Evolutionary conservation across 2,329 filamentous ascomycete species (phyloP).

Genomic region (Beauveria rudraprayagi): DNA sequence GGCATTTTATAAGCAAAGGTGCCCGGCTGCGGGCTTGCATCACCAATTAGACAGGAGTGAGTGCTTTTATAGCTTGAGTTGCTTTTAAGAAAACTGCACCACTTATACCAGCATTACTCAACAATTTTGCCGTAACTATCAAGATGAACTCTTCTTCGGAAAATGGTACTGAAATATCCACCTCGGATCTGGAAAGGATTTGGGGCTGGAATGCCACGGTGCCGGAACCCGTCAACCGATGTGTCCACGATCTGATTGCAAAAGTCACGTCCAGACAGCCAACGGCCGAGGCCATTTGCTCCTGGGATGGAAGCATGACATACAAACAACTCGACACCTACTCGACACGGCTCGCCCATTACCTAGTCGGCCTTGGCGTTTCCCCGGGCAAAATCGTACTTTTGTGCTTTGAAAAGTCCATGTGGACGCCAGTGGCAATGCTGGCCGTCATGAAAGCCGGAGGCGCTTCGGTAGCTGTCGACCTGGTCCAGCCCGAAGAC

Average conservation of each 20-base stretch:
- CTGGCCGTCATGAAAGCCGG: conserved; percentile 20
- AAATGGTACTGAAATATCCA: background rate
- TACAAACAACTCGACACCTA: conserved; percentile 28
- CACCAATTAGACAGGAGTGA: background rate
- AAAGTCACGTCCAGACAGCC: conserved; percentile 26
- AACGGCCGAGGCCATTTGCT: conserved; percentile 28
- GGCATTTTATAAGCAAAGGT: background rate
- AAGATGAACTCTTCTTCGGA: background rate
- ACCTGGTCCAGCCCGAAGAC: conserved; percentile 15
- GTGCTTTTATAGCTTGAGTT: background rate
- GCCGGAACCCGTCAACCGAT: conserved; percentile 15
- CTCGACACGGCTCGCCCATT: conserved; percentile 12
- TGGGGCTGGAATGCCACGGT: conserved; percentile 12
- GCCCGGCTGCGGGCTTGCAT: background rate
- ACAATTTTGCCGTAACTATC: background rate
- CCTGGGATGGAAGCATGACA: conserved; percentile 36
- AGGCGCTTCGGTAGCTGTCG: conserved; percentile 21
- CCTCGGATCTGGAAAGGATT: background rate
- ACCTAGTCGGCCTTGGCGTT: conserved; percentile 18
- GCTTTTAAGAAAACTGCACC: background rate
- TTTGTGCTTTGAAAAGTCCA: conserved; percentile 20
- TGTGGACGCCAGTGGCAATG: conserved; percentile 17
- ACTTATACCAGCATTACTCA: background rate
- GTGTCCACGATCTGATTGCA: conserved; percentile 34
- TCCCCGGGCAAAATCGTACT: conserved; percentile 17